Evolutionary conservation across 2,329 filamentous ascomycete genomes (phyloP).

Genomic region (Colletotrichum truncatum): DNA sequence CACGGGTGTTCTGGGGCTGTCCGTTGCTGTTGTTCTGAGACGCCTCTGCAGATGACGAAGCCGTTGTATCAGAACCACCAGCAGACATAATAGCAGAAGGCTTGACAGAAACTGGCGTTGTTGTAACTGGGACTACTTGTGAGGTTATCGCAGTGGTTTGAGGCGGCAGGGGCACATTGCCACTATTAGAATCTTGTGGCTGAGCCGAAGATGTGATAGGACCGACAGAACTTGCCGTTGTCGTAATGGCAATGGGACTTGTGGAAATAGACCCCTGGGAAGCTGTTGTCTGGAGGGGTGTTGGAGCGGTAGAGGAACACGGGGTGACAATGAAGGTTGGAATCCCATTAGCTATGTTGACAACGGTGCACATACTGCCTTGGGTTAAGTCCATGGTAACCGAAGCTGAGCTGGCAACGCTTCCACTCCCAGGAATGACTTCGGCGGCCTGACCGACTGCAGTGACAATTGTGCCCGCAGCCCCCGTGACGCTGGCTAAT

Average conservation of each 20-base stretch:
- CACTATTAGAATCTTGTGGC: fast-evolving
- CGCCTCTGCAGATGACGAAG: neutral
- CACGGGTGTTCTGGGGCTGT: neutral
- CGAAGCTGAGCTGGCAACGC: neutral
- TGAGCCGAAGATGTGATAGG: neutral
- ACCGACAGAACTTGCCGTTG: neutral
- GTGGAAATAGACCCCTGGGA: too few relatives aligned
- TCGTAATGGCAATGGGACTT: too few relatives aligned
- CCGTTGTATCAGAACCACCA: neutral
- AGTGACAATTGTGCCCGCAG: neutral
- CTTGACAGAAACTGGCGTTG: neutral
- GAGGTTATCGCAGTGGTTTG: neutral
- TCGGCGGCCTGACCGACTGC: neutral
- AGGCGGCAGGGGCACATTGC: neutral
- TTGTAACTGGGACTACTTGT: neutral
- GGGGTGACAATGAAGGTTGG: constrained; percentile 5
- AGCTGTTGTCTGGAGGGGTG: neutral
- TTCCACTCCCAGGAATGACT: neutral
- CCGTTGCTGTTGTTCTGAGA: neutral
- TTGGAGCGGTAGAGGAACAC: neutral
- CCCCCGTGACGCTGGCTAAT: neutral
- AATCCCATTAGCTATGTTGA: neutral
- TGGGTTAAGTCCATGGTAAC: neutral
- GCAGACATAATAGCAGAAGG: neutral
- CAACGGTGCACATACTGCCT: neutral